A percentile compares a stretch with the other conserved stretches of the same genome.
phyloP scores from a whole-genome alignment of 2,329 filamentous ascomycete species.

The Fusarium torulosum region DNA sequence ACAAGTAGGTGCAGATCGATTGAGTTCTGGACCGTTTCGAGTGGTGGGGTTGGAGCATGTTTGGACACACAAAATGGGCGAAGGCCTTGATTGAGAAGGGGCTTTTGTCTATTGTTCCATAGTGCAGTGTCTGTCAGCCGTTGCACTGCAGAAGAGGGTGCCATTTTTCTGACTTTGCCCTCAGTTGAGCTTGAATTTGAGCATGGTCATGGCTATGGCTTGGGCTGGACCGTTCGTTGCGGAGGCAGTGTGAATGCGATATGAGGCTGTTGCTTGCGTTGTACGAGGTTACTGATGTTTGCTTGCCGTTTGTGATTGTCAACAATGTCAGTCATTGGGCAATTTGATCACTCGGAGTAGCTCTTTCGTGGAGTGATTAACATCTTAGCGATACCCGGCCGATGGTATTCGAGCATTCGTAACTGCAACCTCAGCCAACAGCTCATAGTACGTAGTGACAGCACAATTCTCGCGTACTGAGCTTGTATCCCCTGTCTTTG shows the following conservation, averaged over 20 bases:
- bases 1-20: slow-evolving; percentile 49
- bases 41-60: slow-evolving; percentile 42
- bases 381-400: neutral
- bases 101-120: slow-evolving; percentile 9
- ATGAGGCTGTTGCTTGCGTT: slow-evolving; percentile 20
- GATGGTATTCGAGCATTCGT: neutral
- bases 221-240: slow-evolving; percentile 27
- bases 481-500: slow-evolving; percentile 19
- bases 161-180: neutral
- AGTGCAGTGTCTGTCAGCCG: slow-evolving; percentile 16
- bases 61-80: slow-evolving; percentile 3
- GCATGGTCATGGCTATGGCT: neutral
- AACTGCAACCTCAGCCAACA: no score
- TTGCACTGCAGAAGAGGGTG: slow-evolving; percentile 24
- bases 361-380: neutral
- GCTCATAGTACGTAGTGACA: neutral
- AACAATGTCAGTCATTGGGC: neutral
- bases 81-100: slow-evolving; percentile 25
- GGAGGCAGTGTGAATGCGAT: slow-evolving; percentile 14
- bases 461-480: neutral
- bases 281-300: neutral
- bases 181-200: no score
- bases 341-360: neutral
- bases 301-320: neutral
- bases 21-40: slow-evolving; percentile 48